Evolutionary conservation across 345 rosid genomes (phyloP).

Genomic region (Sonneratia caseolaris): DNA sequence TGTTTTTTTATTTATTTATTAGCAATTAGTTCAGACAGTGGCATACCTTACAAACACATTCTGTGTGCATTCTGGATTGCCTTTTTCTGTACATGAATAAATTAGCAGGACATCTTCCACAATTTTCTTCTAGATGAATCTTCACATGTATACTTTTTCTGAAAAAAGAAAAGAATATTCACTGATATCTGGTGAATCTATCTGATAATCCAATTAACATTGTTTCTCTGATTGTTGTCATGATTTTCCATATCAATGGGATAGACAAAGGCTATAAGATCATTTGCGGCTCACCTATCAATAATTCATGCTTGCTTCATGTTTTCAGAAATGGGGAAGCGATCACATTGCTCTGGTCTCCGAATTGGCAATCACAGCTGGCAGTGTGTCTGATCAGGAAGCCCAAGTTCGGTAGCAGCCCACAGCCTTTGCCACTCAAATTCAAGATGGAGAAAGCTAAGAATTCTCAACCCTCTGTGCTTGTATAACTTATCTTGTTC

Average conservation of each 20-base stretch:
- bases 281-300: neutral
- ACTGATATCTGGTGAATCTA: neutral
- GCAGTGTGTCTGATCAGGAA: conserved; percentile 3
- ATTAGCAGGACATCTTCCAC: neutral
- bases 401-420: conserved; percentile 8
- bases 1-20: neutral
- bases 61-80: neutral
- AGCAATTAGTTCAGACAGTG: neutral
- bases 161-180: too few species aligned
- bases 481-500: neutral
- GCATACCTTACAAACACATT: neutral
- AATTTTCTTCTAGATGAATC: neutral
- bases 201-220: neutral
- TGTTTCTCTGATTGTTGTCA: neutral
- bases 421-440: neutral
- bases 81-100: neutral
- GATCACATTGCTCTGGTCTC: conserved; percentile 90
- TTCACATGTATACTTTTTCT: neutral
- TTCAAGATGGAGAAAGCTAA: neutral
- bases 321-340: conserved; percentile 89
- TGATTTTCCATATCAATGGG: neutral
- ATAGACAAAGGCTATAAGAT: neutral
- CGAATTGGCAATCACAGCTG: conserved; percentile 50
- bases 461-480: neutral
- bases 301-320: neutral